Conservation (phyloP, 805 yeast genomes). For the Osmozyma mogii region DNA sequence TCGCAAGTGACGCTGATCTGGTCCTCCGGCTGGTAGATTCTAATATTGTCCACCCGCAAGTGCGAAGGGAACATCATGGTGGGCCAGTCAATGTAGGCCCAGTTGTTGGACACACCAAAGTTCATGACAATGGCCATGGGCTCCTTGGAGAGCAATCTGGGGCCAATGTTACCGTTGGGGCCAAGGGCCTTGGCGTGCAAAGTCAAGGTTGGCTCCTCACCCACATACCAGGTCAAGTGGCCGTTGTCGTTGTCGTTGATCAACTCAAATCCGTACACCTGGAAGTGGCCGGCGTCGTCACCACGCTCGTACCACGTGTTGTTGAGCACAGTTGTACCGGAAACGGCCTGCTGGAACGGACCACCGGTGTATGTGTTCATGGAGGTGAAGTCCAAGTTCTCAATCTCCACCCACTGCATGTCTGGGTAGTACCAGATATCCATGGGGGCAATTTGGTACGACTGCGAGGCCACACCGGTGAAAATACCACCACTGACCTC, state of each 20-base stretch:
- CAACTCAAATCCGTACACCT: slow-evolving; percentile 29
- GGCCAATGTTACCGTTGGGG: slow-evolving; percentile 32
- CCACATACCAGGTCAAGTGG: slow-evolving; percentile 28
- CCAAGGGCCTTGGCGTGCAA: slow-evolving; percentile 26
- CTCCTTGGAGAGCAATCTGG: slow-evolving; percentile 28
- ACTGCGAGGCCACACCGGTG: slow-evolving; percentile 25
- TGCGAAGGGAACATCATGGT: slow-evolving; percentile 27
- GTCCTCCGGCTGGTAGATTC: slow-evolving; percentile 33
- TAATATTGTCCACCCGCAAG: slow-evolving; percentile 31
- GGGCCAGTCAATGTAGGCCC: slow-evolving; percentile 34
- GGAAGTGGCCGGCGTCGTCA: slow-evolving; percentile 17
- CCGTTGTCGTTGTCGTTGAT: slow-evolving; percentile 21
- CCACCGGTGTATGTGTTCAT: slow-evolving; percentile 34
- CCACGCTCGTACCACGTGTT: slow-evolving; percentile 27
- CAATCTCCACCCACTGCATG: slow-evolving; percentile 24
- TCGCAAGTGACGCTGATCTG: slow-evolving; percentile 27
- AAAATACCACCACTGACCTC: slow-evolving; percentile 11
- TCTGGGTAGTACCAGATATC: slow-evolving; percentile 38
- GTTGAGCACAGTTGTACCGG: slow-evolving; percentile 28
- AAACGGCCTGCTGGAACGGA: slow-evolving; percentile 32
- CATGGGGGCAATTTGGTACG: slow-evolving; percentile 37
- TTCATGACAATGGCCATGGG: slow-evolving; percentile 34
- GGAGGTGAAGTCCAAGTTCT: slow-evolving; percentile 20
- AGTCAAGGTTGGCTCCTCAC: slow-evolving; percentile 19
- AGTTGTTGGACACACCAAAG: slow-evolving; percentile 31